These are phyloP conservation scores for Plasmodium gaboni DNA, from an alignment of 169 alveolate genomes.

Conservation along the genomic window DNA sequence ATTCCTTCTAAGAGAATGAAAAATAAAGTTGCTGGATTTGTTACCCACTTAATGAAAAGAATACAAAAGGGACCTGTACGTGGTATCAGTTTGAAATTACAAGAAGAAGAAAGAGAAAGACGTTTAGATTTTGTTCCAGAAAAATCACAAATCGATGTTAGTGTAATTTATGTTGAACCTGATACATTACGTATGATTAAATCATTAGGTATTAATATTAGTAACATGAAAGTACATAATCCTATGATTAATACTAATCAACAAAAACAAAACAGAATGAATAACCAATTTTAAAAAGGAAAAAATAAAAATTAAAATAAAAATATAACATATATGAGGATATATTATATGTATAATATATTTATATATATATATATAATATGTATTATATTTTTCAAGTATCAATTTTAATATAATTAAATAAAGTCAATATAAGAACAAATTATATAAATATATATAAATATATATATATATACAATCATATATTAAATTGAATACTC, in stretches of 20 bases:
- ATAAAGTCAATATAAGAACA: too few relatives aligned
- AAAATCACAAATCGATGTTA: constrained; percentile 93
- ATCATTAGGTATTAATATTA: constrained; percentile 86
- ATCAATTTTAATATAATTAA: too few relatives aligned
- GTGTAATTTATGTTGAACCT: constrained; percentile 90
- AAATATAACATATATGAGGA: background rate
- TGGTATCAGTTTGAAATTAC: constrained; percentile 99
- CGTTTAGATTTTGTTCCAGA: constrained; percentile 98
- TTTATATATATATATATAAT: too few relatives aligned
- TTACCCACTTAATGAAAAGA: constrained; percentile 95
- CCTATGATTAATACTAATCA: constrained; percentile 69
- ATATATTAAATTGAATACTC: too few relatives aligned
- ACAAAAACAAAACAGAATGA: constrained; percentile 73
- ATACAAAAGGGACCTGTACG: constrained; percentile 99
- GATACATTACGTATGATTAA: constrained; percentile 92
- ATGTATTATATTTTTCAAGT: too few relatives aligned
- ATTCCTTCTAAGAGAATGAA: constrained; percentile 98
- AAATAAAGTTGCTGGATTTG: constrained; percentile 98
- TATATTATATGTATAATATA: too few relatives aligned
- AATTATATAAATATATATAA: background rate
- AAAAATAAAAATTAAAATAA: background rate
- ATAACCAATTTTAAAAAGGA: constrained; percentile 25
- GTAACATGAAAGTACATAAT: constrained; percentile 84
- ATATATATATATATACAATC: too few relatives aligned
- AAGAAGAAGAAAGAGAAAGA: constrained; percentile 99